A percentile compares a stretch with the other conserved stretches of the same genome.
Conservation (phyloP, 352 stramenopile genomes). For the Pythium oligandrum region DNA sequence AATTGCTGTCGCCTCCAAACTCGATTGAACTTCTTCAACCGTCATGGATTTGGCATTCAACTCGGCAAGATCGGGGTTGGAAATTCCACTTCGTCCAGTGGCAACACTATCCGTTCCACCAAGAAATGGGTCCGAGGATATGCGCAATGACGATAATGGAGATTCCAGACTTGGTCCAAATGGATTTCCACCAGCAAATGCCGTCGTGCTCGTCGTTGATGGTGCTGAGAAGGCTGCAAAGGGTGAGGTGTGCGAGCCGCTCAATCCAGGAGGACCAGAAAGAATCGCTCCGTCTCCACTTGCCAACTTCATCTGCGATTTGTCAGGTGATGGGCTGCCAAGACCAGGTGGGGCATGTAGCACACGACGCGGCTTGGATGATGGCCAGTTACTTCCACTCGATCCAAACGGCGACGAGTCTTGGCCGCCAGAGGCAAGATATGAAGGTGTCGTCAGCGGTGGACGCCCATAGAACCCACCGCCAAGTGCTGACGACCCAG, state of each 20-base stretch:
- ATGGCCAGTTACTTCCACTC: conserved; percentile 7
- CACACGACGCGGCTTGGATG: conserved; percentile 29
- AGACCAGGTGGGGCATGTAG: conserved; percentile 47
- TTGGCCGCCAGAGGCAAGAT: conserved; percentile 5
- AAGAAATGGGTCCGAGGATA: conserved; percentile 2
- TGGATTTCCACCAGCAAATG: conserved; percentile 3
- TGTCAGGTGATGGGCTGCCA: conserved; percentile 9
- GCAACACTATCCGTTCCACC: neutral
- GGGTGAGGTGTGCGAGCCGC: conserved; percentile 1
- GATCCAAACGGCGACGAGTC: conserved; percentile 19
- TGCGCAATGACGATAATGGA: neutral
- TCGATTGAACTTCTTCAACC: conserved; percentile 35
- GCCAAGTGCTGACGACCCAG: neutral
- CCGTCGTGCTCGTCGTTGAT: conserved; percentile 1
- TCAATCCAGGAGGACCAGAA: conserved; percentile 11
- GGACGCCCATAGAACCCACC: conserved; percentile 6
- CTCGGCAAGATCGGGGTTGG: conserved; percentile 50
- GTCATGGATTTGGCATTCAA: conserved; percentile 66
- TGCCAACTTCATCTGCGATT: neutral
- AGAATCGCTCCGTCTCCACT: neutral
- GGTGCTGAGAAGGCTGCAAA: conserved; percentile 10
- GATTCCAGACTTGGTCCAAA: neutral
- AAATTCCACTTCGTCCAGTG: conserved; percentile 11
- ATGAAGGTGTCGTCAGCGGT: neutral
- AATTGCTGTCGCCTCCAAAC: conserved; percentile 15